Evolutionary conservation across 2,329 filamentous ascomycete species (phyloP).

Genomic region (Ustulina deusta): DNA sequence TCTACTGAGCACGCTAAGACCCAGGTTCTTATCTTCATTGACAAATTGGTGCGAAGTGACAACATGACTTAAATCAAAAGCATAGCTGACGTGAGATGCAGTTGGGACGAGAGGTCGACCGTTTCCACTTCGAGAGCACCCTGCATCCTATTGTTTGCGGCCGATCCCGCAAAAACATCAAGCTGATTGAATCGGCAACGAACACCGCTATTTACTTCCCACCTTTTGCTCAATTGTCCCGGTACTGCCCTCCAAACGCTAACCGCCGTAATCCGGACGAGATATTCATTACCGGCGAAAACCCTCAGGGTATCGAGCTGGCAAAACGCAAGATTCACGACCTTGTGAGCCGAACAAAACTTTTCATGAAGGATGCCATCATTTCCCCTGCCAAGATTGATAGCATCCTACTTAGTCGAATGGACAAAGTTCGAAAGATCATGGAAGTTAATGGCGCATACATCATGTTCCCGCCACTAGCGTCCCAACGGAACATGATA

Average conservation of each 20-base stretch:
- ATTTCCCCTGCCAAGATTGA: slow-evolving; percentile 94
- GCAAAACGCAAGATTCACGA: slow-evolving; percentile 95
- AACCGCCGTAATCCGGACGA: slow-evolving; percentile 86
- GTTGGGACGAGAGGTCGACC: slow-evolving; percentile 50
- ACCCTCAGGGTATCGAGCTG: slow-evolving; percentile 81
- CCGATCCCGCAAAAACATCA: slow-evolving; percentile 95
- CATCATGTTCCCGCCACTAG: slow-evolving; percentile 89
- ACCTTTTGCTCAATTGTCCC: slow-evolving; percentile 90
- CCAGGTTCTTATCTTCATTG: slow-evolving; percentile 94
- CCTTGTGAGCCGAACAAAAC: slow-evolving; percentile 81
- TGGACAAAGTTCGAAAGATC: slow-evolving; percentile 98
- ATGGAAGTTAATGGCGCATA: slow-evolving; percentile 97
- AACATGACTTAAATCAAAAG: slow-evolving; percentile 5
- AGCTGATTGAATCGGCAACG: slow-evolving; percentile 94
- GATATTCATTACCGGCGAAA: slow-evolving; percentile 95
- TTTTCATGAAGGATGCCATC: slow-evolving; percentile 91
- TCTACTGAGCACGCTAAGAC: slow-evolving; percentile 98
- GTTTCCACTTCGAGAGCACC: slow-evolving; percentile 56
- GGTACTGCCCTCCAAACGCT: slow-evolving; percentile 86
- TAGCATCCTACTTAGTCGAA: slow-evolving; percentile 86
- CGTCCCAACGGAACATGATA: slow-evolving; percentile 84
- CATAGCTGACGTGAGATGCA: slow-evolving; percentile 43
- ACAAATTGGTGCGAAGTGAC: slow-evolving; percentile 78
- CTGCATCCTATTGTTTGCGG: slow-evolving; percentile 94
- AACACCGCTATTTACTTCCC: slow-evolving; percentile 99